A percentile compares a stretch with the other conserved stretches of the same genome.
These are phyloP conservation scores for Mucor indicus DNA, from an alignment of 371 early-diverging fungal species.

Conservation along the genomic window DNA sequence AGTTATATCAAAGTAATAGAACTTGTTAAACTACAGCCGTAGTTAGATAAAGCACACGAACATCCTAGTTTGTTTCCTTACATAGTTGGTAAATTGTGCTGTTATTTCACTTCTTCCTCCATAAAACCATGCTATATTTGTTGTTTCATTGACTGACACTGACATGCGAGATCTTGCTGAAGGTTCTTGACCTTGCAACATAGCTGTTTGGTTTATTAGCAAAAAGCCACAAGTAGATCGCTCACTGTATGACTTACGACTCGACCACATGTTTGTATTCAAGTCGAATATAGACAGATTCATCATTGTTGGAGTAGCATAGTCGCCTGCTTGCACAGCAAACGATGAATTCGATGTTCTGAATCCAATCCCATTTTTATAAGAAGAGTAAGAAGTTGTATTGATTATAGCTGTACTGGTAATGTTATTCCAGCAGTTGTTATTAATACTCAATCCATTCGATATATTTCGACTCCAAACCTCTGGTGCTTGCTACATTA, in stretches of 20 bases:
- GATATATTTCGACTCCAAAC: conserved; percentile 33
- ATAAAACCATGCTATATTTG: conserved; percentile 13
- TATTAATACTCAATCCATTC: conserved; percentile 11
- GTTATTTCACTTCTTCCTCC: conserved; percentile 11
- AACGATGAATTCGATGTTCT: conserved; percentile 2
- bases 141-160: conserved; percentile 12
- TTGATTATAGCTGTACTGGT: background rate
- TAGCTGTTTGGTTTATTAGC: too few relatives aligned
- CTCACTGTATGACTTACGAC: conserved; percentile 5
- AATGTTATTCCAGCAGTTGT: conserved; percentile 13
- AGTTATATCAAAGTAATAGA: conserved; percentile 13
- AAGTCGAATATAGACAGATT: conserved; percentile 5
- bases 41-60: background rate
- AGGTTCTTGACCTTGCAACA: conserved; percentile 6
- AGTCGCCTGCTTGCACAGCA: conserved; percentile 17
- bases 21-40: conserved; percentile 11
- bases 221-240: too few relatives aligned
- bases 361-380: conserved; percentile 15
- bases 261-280: conserved; percentile 5
- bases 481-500: conserved; percentile 13
- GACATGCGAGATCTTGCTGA: conserved; percentile 15
- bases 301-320: conserved; percentile 3
- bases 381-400: conserved; percentile 1
- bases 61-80: background rate
- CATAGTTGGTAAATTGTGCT: conserved; percentile 3